Evolutionary conservation across 208 protist genomes (phyloP), one percentile per base, ranked within the genome.

Genomic region (Crithidia bombi): DNA sequence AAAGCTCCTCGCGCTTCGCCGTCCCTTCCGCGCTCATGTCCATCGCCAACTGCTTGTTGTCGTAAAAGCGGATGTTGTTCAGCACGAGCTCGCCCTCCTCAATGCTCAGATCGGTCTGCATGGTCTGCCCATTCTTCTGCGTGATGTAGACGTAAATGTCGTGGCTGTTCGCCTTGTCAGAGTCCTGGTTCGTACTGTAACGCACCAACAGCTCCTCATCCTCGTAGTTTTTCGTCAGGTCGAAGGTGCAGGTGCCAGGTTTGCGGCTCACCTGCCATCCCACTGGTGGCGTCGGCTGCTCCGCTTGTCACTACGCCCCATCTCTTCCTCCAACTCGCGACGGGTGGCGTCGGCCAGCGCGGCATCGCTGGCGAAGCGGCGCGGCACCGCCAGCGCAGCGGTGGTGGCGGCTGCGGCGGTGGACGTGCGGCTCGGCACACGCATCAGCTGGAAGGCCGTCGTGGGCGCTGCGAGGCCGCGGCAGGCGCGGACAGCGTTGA

Each of bases 61-160:
- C 39, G 66, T 82, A 86, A 69, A 89, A 91, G 56, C 68, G 64
- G 44, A 97, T 85, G 63, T 81, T 83, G 64, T 94, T 85, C 41
- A 97, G 54, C 50, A 97, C 80, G 35, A 97, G 67, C 79, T 93
- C 92, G n/a, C 83, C 84, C 52, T 92, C 84, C 68, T 95, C 87
- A 44, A 90, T 79, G 47, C 69, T 87, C 47, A 97, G 66, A 56
- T 88, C 78, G 19, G 86, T 75, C 78, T 85, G 71, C 64, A 97
- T 65, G 26, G 87, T 83, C 63, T 88, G 77, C 23, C 66, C 67
- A 17, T 87, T 82, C 51, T 69, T 64, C 57, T 77, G 63, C 12
- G 76, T 89, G 10, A 97, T 56, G 46, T 81, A 81, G n/a, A 92
- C 82, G 23, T 74, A 75, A 46, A 94, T 86, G 35, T 90, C 73